phyloP scores from a whole-genome alignment of 2,329 filamentous ascomycete genomes.

The Diplodia intermedia region DNA sequence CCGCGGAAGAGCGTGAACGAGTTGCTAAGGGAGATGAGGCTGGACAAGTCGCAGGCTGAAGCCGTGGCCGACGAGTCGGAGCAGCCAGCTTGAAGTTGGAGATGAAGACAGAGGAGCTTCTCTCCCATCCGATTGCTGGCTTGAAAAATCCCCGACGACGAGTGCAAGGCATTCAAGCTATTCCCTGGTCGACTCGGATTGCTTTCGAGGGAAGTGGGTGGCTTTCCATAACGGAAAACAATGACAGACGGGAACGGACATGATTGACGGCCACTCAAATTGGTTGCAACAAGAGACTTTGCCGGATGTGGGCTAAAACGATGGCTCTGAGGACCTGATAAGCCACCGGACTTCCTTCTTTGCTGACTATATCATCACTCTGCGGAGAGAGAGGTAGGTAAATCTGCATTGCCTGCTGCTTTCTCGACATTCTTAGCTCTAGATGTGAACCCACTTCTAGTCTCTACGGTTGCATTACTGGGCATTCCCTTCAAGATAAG shows the following conservation, averaged over 20 bases:
- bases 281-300: neutral
- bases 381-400: neutral
- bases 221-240: neutral
- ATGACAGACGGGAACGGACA: neutral
- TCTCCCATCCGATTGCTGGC: neutral
- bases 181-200: neutral
- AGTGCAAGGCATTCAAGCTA: neutral
- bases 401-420: neutral
- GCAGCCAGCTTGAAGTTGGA: neutral
- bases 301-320: neutral
- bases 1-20: constrained; percentile 41
- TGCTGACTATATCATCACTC: neutral
- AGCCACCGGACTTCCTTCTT: neutral
- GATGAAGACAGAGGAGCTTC: too few species aligned
- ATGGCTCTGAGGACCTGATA: neutral
- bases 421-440: too few species aligned
- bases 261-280: too few species aligned
- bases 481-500: neutral
- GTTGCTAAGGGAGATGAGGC: constrained; percentile 39
- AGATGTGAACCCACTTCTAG: neutral
- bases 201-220: neutral
- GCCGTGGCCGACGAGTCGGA: neutral
- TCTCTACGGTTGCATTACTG: neutral
- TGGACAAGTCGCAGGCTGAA: constrained; percentile 14
- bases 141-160: neutral